Base-by-base conservation (phyloP, 495 filamentous ascomycete species). In the Xylaria palmicola region DNA sequence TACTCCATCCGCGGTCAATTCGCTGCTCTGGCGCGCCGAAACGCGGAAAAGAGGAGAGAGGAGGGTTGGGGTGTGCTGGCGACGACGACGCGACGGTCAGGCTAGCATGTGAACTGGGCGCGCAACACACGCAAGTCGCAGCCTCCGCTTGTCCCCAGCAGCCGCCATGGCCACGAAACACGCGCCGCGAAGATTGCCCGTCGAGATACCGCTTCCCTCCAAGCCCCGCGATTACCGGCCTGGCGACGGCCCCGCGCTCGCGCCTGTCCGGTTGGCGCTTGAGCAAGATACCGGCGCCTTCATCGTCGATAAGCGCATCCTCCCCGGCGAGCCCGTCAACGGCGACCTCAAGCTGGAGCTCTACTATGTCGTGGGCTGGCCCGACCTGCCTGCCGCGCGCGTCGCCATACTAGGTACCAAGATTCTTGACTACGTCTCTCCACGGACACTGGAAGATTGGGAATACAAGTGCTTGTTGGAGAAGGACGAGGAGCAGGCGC, bases 391-490 rank as follows among this genome's bases (percentile, higher is more conserved):
- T 1, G 68, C 66, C 1, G 76, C 72, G 13, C 72, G 72, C 39
- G 50, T 72, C n/a, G 15, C 72, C 17, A 26, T 82, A 9, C 70
- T 75, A 0, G 74, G 72, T 61, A 61, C 74, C 29, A 62, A 76
- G 47, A 67, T 74, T 10, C 65, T 75, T 22, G 74, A 81, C 1
- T 82, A 81, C 54, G 74, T 81, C 51, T 79, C 78, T 2, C 77
- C 77, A 4, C 66, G 74, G 4, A 66, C 70, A 47, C 45, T 80
- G 13, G 79, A 82, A 56, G 72, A 79, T 6, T 82, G 74, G 68
- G 79, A 81, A 45, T 75, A 72, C 56, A 48, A 60, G 6, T 54
- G 65, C 2, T 55, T 62, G 17, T 67, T 78, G 17, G 62, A 67
- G 36, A 67, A 65, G 39, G 69, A 74, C 43, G 56, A 73, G 36